Conservation (phyloP, 2,329 filamentous ascomycete species). For the Arthrinium phaeospermum region DNA sequence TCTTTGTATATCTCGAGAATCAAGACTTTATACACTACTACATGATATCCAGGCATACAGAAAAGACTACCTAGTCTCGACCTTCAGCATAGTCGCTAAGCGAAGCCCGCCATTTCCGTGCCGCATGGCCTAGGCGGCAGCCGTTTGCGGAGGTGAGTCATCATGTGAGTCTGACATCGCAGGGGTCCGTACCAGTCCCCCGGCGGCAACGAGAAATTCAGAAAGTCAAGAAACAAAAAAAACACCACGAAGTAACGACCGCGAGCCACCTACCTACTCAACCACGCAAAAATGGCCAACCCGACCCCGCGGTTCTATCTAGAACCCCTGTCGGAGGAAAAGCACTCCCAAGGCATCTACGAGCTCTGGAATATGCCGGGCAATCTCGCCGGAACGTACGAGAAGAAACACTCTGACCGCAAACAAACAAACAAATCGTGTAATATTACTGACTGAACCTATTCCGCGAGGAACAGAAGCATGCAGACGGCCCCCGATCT, state of each 20-base stretch:
- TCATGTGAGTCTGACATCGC: not conserved
- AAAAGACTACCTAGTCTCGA: not conserved
- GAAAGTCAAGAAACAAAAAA: not conserved
- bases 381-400: constrained; percentile 8
- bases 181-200: not conserved
- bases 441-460: not conserved
- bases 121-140: not conserved
- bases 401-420: not conserved
- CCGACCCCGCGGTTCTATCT: constrained; percentile 4
- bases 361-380: not conserved
- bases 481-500: not conserved
- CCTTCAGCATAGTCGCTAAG: not conserved
- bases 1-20: too few relatives aligned
- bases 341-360: not conserved
- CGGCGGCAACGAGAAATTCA: too few relatives aligned
- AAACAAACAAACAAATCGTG: not conserved
- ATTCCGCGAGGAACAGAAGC: not conserved
- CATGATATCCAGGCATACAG: not conserved
- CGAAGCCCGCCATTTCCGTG: not conserved
- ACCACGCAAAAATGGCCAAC: not conserved
- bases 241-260: not conserved
- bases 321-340: not conserved
- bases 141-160: not conserved
- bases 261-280: not conserved
- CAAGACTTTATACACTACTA: too few relatives aligned